Evolutionary conservation across 2,329 filamentous ascomycete genomes (phyloP), one percentile per base, ranked within the genome.

Genomic region (Orbilia blumenaviensis): DNA sequence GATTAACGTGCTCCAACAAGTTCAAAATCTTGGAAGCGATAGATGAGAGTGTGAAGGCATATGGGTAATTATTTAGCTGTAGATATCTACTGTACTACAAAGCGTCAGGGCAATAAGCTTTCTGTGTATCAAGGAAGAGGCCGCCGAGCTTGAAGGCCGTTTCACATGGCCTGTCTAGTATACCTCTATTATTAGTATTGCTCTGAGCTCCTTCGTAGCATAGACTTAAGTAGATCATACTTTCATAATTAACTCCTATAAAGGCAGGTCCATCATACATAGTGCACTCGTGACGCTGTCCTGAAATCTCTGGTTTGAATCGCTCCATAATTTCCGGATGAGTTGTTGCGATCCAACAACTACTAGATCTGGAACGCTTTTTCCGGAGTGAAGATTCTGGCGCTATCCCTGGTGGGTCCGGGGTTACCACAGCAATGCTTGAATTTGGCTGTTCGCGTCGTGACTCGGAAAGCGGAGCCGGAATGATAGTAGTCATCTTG

Each of bases 181-280:
- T 18, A 7, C 41, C 9, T 61, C 21, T 14, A 25, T 23, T 4
- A 41, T 41, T 18, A 61, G 34, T 23, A 41, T 21, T 41, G 18
- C 14, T 16, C 18, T 18, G 5, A 7, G 18, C n/a, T n/a, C n/a
- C n/a, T n/a, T n/a, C n/a, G 7, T 60, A 12, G 25, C 2, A 23
- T 60, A 41, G 34, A n/a, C 14, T n/a, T 25, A 27, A 42, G 18
- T 1, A n/a, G 32, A 29, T 1, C 54, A 27, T 25, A 61, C 34
- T 16, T 8, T 25, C 6, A 42, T 61, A 61, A 5, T 1, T n/a
- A 6, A 61, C 18, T 61, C 18, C 3, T 42, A 0, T 25, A 25
- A 42, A 61, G 16, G 54, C 34, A 25, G 54, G 54, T 14, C 18
- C 54, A 8, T 41, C 54, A 23, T 61, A 61, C n/a, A 27, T 61